These are phyloP conservation scores for Talaromyces nanjingensis DNA, from an alignment of 495 filamentous ascomycete species.

Conservation along the genomic window DNA sequence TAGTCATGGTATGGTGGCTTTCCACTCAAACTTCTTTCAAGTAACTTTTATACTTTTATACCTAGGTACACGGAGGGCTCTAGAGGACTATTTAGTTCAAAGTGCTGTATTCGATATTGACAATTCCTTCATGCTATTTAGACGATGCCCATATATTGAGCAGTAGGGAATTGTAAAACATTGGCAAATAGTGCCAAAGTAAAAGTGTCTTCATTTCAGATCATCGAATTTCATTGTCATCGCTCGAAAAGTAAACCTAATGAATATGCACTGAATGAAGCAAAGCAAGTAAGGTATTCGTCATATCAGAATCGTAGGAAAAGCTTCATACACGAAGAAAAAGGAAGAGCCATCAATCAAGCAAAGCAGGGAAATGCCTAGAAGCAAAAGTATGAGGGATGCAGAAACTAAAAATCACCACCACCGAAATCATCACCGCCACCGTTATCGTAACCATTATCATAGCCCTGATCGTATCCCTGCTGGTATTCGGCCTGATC, in stretches of 20 bases:
- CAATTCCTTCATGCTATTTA: no score
- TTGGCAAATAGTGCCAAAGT: no score
- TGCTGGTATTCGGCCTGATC: conserved; percentile 44
- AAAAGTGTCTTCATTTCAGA: background rate
- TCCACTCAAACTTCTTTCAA: no score
- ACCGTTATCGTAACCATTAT: conserved; percentile 42
- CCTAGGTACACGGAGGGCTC: no score
- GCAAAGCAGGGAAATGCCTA: background rate
- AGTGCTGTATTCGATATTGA: no score
- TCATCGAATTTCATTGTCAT: background rate
- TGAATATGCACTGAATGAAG: conserved; percentile 2
- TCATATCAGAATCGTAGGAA: background rate
- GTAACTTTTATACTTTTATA: no score
- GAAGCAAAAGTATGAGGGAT: background rate
- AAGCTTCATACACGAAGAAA: conserved; percentile 1
- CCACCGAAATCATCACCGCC: conserved; percentile 38
- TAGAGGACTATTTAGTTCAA: no score
- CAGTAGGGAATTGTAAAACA: no score
- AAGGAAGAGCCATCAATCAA: conserved; percentile 9
- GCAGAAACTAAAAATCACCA: conserved; percentile 45
- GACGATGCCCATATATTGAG: no score
- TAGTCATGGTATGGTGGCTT: no score
- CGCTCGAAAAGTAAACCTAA: background rate
- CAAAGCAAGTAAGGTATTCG: conserved; percentile 9
- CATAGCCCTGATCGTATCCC: conserved; percentile 29